Evolutionary conservation across 352 stramenopile species (phyloP), one percentile per base, ranked within the genome.

Genomic region (Pythium scleroteichum): DNA sequence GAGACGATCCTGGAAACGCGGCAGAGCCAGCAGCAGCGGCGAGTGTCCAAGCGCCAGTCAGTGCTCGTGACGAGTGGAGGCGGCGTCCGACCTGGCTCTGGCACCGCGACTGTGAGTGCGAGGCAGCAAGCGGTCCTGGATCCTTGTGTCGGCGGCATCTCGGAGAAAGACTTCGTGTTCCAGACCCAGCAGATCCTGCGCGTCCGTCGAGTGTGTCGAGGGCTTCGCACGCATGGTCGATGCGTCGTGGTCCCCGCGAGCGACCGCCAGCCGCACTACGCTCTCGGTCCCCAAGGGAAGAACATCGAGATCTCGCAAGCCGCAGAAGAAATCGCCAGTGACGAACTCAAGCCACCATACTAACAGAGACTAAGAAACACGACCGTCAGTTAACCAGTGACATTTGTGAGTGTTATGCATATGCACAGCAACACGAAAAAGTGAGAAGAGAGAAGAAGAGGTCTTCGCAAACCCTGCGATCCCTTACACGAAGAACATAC

Each of bases 401-500:
- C 12, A 17, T 35, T 35, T 35, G 29, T 10, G 19, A 33, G 47
- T 38, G 12, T 38, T 24, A 3, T 12, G 35, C 19, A 54, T 55
- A 55, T 44, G 27, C 49, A 55, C 49, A 29, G 12, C 19, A 55
- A 55, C 19, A 44, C 17, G 24, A 51, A n/a, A 48, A 22, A 51
- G 14, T 8, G 44, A 51, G 44, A 51, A 33, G 19, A 51, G 20
- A 29, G 13, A 19, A 29, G 45, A 52, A 29, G 19, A n/a, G n/a
- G n/a, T n/a, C n/a, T n/a, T n/a, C n/a, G n/a, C n/a, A n/a, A n/a
- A n/a, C n/a, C n/a, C n/a, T n/a, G n/a, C n/a, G n/a, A 27, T 35
- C 29, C 29, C 54, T 58, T 71, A 85, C 39, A 87, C 76, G 64
- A 84, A 87, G 70, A 87, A 87, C 77, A 87, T 88, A 60, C 71